Evolutionary conservation across 768 basidiomycete species (phyloP), one percentile per base, ranked within the genome.

Genomic region (Podaxis carcinomalis): DNA sequence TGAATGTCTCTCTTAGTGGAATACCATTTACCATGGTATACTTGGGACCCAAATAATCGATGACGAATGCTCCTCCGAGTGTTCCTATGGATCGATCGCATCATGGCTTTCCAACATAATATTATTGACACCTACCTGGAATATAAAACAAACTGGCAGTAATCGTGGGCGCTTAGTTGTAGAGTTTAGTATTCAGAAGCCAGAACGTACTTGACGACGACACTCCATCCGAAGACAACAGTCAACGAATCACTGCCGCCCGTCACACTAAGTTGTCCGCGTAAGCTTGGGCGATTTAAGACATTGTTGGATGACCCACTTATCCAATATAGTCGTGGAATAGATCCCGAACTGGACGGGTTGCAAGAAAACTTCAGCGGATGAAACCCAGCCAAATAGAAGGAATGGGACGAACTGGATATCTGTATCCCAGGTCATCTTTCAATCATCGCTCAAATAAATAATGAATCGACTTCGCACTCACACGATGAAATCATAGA

Each of bases 191-290:
- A 37, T 42, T 37, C 6, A 49, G 28, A 61, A 54, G 36, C 40
- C 19, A 19, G 36, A 11, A 65, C 83, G 47, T 70, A 91, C 91
- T 91, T 90, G 76, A 93, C 89, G 28, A 95, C 85, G 46, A 90
- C 87, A 64, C 81, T 84, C 94, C 93, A 95, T 16, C 93, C 93
- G 63, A 95, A 86, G 11, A 89, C 79, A 47, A 88, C 79, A 5
- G 75, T 69, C 21, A 94, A 76, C 6, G 84, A 78, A 9, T 70
- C 68, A 32, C 73, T 70, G 27, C 74, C 72, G 39, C 87, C 85
- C 14, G 86, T 87, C 59, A 93, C 79, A 58, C 86, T 90, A 58
- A 27, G 13, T 39, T 25, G 19, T 9, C 25, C 11, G 9, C 2
- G 35, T 28, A 10, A 37, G 40, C 3, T 9, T 11, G 35, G 25